These are phyloP conservation scores for Chlamydomonas incerta DNA, from an alignment of 139 green algal genomes.

Conservation along the genomic window DNA sequence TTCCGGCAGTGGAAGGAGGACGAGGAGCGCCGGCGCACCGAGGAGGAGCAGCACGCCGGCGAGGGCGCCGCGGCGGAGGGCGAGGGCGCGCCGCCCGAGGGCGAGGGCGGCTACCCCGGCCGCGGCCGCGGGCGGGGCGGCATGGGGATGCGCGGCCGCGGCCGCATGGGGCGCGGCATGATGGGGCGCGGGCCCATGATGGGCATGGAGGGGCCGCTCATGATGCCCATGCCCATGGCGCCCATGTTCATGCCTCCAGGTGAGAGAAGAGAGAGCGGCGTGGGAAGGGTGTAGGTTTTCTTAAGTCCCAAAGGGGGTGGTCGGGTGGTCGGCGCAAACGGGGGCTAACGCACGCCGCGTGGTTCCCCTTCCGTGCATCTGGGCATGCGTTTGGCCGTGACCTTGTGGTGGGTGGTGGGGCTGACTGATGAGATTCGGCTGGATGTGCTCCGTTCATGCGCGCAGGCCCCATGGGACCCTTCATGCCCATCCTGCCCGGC, in stretches of 20 bases:
- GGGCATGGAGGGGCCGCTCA: slow-evolving; percentile 52
- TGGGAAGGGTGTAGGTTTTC: too few species aligned
- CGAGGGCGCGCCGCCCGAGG: slow-evolving; percentile 30
- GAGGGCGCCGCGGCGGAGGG: slow-evolving; percentile 14
- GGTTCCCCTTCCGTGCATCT: too few species aligned
- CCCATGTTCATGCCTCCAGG: slow-evolving; percentile 59
- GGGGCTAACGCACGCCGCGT: too few species aligned
- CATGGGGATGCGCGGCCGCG: slow-evolving; percentile 25
- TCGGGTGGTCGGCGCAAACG: too few species aligned
- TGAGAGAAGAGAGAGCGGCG: background rate
- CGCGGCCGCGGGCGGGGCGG: slow-evolving; percentile 44
- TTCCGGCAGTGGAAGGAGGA: slow-evolving; percentile 67
- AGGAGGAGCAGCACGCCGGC: slow-evolving; percentile 37
- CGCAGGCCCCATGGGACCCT: slow-evolving; percentile 64
- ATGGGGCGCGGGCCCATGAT: slow-evolving; percentile 44
- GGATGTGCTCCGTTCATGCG: too few species aligned
- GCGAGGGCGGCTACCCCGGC: slow-evolving; percentile 34
- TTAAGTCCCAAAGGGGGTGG: too few species aligned
- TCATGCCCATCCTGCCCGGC: slow-evolving; percentile 52
- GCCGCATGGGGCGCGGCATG: slow-evolving; percentile 21
- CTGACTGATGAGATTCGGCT: too few species aligned
- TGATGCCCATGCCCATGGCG: slow-evolving; percentile 53
- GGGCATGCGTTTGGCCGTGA: too few species aligned
- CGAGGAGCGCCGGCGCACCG: slow-evolving; percentile 52
- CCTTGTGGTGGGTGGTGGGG: too few species aligned